phyloP scores from a whole-genome alignment of 1,139 yeast genomes.

The Candida dubliniensis region DNA sequence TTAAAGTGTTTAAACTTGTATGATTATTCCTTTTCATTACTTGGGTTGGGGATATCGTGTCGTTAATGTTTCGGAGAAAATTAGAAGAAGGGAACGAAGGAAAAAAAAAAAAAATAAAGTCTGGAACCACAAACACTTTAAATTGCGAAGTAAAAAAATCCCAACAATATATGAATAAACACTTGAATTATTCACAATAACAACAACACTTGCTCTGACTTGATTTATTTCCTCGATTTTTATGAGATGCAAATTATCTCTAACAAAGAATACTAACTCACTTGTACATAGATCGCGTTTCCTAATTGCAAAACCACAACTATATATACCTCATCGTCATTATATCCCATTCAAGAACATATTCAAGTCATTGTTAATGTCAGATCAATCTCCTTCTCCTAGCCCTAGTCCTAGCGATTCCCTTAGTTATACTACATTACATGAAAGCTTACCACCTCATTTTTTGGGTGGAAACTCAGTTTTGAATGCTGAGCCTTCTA shows the following conservation, averaged over 20 bases:
- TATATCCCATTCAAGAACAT: slow-evolving; percentile 3
- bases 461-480: slow-evolving; percentile 81
- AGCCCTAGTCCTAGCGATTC: slow-evolving; percentile 12
- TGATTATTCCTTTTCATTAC: no score
- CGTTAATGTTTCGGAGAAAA: no score
- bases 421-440: slow-evolving; percentile 31
- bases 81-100: no score
- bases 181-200: neutral
- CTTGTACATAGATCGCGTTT: slow-evolving; percentile 9
- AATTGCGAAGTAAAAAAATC: no score
- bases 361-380: slow-evolving; percentile 7
- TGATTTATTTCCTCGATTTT: neutral
- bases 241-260: slow-evolving; percentile 9
- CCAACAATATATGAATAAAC: neutral
- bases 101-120: no score
- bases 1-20: no score
- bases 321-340: slow-evolving; percentile 1
- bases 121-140: no score
- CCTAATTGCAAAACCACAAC: slow-evolving; percentile 3
- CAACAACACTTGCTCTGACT: neutral
- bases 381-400: slow-evolving; percentile 7
- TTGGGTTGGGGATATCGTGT: no score
- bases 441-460: slow-evolving; percentile 57
- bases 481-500: slow-evolving; percentile 67
- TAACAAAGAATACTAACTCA: slow-evolving; percentile 3